Evolutionary conservation across 805 yeast genomes (phyloP), one percentile per base, ranked within the genome.

Genomic region (Candida sakaeoensis): DNA sequence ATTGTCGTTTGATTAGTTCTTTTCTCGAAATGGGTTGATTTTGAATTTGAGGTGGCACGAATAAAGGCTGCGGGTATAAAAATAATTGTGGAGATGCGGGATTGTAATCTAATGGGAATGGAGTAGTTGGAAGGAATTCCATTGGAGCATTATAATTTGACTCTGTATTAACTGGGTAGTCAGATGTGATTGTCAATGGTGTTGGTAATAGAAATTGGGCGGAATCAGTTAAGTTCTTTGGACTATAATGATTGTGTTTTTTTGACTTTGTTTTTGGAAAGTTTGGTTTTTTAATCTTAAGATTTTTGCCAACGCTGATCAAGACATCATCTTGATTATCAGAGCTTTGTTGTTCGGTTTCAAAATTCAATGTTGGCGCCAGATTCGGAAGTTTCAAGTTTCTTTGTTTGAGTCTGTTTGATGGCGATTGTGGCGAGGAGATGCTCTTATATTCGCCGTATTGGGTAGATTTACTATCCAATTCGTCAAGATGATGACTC

Each of bases 1-100:
- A 29, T 43, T 53, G 58, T n/a, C 41, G 33, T 34, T 30, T 43
- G 12, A 47, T 50, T 23, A 16, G 30, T 13, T 24, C 28, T 8
- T 37, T 23, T 8, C 25, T 36, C 6, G n/a, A n/a, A n/a, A n/a
- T n/a, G n/a, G n/a, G 35, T 17, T 12, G 5, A 8, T 13, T 13
- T 14, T 4, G 33, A 12, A 15, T 24, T 9, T 18, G 12, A 23
- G 12, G 22, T 27, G 33, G 27, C 21, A 21, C 9, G 24, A 21
- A 21, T 7, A 21, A 7, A 21, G 36, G 28, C 8, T 19, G 33
- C 17, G 29, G 23, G 14, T 19, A 15, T 18, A 16, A 12, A 8
- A 25, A 13, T 19, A 17, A 30, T 8, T 9, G 33, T 7, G 16
- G 14, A n/a, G n/a, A n/a, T n/a, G n/a, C 15, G 14, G 12, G 9